phyloP scores from a whole-genome alignment of 768 basidiomycete genomes.

The Calocybe gangraenosa region DNA sequence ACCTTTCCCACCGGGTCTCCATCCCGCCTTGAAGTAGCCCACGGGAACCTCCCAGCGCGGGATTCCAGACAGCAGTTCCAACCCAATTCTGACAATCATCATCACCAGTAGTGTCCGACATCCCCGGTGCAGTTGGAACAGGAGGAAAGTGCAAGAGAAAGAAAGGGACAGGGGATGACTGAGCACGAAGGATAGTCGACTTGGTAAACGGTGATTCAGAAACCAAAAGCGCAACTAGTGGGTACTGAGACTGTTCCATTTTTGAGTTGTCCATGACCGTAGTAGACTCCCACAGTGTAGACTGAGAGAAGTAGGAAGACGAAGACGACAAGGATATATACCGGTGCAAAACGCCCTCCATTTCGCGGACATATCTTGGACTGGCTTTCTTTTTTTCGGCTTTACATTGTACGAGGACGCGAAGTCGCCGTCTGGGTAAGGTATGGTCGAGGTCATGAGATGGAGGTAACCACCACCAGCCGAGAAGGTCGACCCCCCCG shows the following conservation, averaged over 20 bases:
- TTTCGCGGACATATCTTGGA: slow-evolving; percentile 79
- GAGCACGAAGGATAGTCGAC: slow-evolving; percentile 61
- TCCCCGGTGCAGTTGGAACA: slow-evolving; percentile 7
- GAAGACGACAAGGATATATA: slow-evolving; percentile 27
- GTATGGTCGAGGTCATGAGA: slow-evolving; percentile 4
- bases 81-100: slow-evolving; percentile 18
- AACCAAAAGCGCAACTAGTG: slow-evolving; percentile 69
- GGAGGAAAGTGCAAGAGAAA: slow-evolving; percentile 76
- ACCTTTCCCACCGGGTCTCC: slow-evolving; percentile 67
- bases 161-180: slow-evolving; percentile 74
- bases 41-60: slow-evolving; percentile 48
- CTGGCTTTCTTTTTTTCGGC: slow-evolving; percentile 79
- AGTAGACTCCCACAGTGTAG: too few species aligned
- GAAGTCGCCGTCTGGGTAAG: slow-evolving; percentile 46
- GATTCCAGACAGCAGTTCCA: slow-evolving; percentile 65
- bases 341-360: slow-evolving; percentile 81
- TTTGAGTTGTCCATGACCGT: too few species aligned
- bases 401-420: slow-evolving; percentile 88
- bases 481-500: slow-evolving; percentile 83
- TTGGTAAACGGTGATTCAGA: slow-evolving; percentile 81
- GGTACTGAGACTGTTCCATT: slow-evolving; percentile 13
- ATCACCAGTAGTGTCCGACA: slow-evolving; percentile 1
- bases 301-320: too few species aligned
- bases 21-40: slow-evolving; percentile 59
- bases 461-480: slow-evolving; percentile 89